Evolutionary conservation across 306 rosid species (phyloP).

Genomic region (cucumber (Cucumis sativus)): DNA sequence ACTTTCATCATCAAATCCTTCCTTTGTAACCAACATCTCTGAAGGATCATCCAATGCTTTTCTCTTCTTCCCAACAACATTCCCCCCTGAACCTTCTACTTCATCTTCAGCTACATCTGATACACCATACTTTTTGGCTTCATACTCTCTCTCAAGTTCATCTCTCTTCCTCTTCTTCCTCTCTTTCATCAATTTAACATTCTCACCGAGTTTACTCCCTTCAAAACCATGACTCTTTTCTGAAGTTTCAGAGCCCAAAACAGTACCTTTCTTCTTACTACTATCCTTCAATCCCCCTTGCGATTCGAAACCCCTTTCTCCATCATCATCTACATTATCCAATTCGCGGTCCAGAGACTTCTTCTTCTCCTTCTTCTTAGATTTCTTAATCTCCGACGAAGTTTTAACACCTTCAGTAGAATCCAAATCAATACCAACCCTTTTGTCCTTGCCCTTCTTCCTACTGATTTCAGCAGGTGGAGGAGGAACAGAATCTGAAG

Average conservation of each 20-base stretch:
- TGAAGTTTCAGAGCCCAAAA: background rate
- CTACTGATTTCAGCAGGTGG: constrained; percentile 14
- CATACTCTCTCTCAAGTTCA: constrained; percentile 76
- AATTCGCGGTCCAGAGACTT: constrained; percentile 7
- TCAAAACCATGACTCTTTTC: background rate
- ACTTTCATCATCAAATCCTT: constrained; percentile 75
- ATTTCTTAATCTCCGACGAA: constrained; percentile 20
- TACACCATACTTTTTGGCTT: constrained; percentile 52
- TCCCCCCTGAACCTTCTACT: constrained; percentile 15
- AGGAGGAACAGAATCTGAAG: background rate
- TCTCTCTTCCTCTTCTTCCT: constrained; percentile 76
- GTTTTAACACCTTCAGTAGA: constrained; percentile 16
- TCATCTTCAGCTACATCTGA: constrained; percentile 19
- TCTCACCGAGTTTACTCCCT: background rate
- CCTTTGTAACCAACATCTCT: constrained; percentile 58
- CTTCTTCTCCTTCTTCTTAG: constrained; percentile 20
- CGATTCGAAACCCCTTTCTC: background rate
- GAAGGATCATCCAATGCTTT: constrained; percentile 56
- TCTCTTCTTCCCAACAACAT: constrained; percentile 63
- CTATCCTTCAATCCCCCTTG: background rate
- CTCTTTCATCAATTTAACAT: constrained; percentile 1
- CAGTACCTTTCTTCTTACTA: background rate
- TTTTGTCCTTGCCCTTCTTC: constrained; percentile 28
- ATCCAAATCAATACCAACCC: background rate
- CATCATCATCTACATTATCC: background rate